phyloP scores from a whole-genome alignment of 495 filamentous ascomycete species.

The Platismatia glauca region DNA sequence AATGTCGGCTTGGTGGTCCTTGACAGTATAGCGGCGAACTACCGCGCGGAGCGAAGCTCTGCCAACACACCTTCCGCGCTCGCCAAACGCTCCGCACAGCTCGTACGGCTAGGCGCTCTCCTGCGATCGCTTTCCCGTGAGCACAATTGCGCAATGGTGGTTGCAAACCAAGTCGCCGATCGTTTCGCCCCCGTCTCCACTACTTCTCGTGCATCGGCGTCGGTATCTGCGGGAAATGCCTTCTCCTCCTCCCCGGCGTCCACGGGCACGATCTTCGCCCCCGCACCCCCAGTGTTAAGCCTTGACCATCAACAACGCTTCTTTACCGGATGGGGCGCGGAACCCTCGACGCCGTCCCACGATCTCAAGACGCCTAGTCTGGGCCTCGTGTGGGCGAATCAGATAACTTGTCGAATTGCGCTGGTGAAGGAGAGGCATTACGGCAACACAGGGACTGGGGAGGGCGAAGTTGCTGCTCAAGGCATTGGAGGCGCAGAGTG shows the following conservation, averaged over 20 bases:
- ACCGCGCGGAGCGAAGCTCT: slow-evolving; percentile 66
- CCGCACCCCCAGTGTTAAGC: slow-evolving; percentile 34
- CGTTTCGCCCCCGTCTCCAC: slow-evolving; percentile 46
- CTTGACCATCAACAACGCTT: slow-evolving; percentile 85
- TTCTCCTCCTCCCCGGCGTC: slow-evolving; percentile 18
- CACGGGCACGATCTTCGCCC: slow-evolving; percentile 11
- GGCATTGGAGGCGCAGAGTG: slow-evolving; percentile 17
- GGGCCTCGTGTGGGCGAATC: slow-evolving; percentile 83
- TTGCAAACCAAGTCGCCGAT: slow-evolving; percentile 95
- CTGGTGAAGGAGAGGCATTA: slow-evolving; percentile 54
- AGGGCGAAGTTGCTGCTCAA: slow-evolving; percentile 9
- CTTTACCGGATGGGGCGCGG: slow-evolving; percentile 90
- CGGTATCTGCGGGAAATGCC: slow-evolving; percentile 13
- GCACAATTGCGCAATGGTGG: slow-evolving; percentile 72
- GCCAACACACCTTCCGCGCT: slow-evolving; percentile 31
- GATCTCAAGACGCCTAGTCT: slow-evolving; percentile 74
- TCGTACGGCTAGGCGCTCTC: slow-evolving; percentile 66
- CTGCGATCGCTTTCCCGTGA: slow-evolving; percentile 64
- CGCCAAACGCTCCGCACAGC: slow-evolving; percentile 50
- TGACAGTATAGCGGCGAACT: slow-evolving; percentile 90
- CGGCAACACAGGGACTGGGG: slow-evolving; percentile 3
- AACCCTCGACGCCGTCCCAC: slow-evolving; percentile 25
- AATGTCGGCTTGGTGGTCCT: slow-evolving; percentile 72
- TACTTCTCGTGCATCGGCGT: slow-evolving; percentile 1
- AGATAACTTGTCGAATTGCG: slow-evolving; percentile 73